Evolutionary conservation across 345 rosid species (phyloP), one percentile per base, ranked within the genome.

Genomic region (Arabis hirsuta): DNA sequence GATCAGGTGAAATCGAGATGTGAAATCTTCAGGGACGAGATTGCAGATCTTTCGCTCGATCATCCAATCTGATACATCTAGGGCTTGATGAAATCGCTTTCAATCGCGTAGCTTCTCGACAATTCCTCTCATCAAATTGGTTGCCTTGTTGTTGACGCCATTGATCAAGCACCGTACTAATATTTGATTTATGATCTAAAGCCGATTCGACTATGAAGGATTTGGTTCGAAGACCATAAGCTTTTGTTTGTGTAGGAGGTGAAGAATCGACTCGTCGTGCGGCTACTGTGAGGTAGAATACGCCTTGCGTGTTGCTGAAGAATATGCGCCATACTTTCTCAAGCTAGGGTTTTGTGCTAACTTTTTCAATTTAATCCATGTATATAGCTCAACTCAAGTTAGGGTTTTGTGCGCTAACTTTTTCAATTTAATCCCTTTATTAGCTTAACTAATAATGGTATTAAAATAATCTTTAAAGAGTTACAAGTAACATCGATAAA

Each of bases 111-210:
- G 48, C 9, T 45, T 62, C 41, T 44, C 41, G 26, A 44, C 4
- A 27, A 44, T 9, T 9, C 41, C 52, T 62, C 26, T 45, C 5
- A 62, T 26, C 2, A 57, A 10, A 0, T 6, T 45, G 67, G 6
- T 62, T 27, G 6, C 53, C 67, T 6, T 44, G n/a, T 61, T 44
- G 66, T 27, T 27, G 24, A n/a, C 53, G 67, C 53, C 67, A 62
- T 27, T 62, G 53, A n/a, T 62, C 53, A 62, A 62, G 67, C 39
- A 45, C 41, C 47, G 47, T 59, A 3, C 47, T 12, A 32, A 59
- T 41, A 6, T 13, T 27, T 13, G 46, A 29, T 19, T 58, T 39
- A 27, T 31, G 39, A 5, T 27, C 9, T 29, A 29, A 27, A 10
- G 67, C 41, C 6, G 20, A n/a, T 20, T 62, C 53, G 67, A 26